Base-by-base conservation (phyloP, 2,329 filamentous ascomycete genomes). In the Trichothecium sympodiale region DNA sequence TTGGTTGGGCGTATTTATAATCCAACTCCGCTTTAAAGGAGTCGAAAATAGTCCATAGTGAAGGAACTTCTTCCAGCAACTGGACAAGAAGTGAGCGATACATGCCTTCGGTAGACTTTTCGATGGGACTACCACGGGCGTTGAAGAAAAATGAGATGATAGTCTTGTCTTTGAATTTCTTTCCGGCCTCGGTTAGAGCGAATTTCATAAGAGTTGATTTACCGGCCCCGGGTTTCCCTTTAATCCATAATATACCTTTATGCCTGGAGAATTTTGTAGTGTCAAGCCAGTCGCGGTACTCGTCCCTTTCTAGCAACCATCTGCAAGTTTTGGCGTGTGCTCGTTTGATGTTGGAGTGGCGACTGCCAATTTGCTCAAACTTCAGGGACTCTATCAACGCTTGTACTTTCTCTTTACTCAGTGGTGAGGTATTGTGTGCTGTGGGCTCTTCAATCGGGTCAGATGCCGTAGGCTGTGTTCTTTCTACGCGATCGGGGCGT, bases 111-210 rank as follows among this genome's bases (percentile, higher is more conserved):
- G 56, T 53, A 0, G 66, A 61, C 36, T 54, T 67, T 32, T 74
- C 65, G 8, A 67, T 45, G 5, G 49, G 23, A 0, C 52, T 48
- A 0, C 64, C 65, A 36, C 61, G 48, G 0, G 64, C 64, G 37
- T 69, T 64, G 53, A 70, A 71, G 48, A 70, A 71, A 48, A 68
- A 70, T 1, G 57, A 61, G 1, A 67, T 38, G 7, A n/a, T 33
- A 6, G 3, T 17, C 13, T 2, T 10, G 18, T 14, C 5, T 2
- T 20, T 5, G 2, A 6, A 8, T 3, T 32, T 18, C 17, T 45
- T 48, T 14, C 32, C 40, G n/a, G 41, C 41, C 12, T 43, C 31
- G 6, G 6, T 10, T 10, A 25, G 20, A 25, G 27, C 17, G 20
- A 37, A 34, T 23, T 41, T 41, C 36, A 41, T 38, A 5, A 41